These are phyloP conservation scores for Camelina neglecta DNA, from an alignment of 345 rosid genomes.

Conservation along the genomic window DNA sequence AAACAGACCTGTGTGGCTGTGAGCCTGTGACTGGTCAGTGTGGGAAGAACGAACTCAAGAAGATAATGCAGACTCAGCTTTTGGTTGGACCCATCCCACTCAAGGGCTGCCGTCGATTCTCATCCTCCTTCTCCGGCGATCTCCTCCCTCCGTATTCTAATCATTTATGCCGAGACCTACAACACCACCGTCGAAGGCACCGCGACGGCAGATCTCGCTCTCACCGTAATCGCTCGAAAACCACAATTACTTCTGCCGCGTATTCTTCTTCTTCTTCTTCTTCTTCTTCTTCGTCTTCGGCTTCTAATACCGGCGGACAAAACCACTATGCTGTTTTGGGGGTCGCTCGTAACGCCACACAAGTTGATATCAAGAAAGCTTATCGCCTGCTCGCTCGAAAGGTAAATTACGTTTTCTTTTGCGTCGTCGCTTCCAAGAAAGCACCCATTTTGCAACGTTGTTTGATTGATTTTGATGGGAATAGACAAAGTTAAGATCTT, in stretches of 20 bases:
- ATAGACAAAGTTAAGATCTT: not conserved
- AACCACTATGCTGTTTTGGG: constrained; percentile 81
- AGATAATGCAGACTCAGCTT: constrained; percentile 65
- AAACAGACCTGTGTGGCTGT: not conserved
- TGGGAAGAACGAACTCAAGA: not conserved
- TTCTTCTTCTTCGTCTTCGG: constrained; percentile 14
- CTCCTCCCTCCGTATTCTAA: constrained; percentile 18
- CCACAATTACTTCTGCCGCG: constrained; percentile 38
- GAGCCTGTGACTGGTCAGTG: constrained; percentile 18
- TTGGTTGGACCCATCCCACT: constrained; percentile 72
- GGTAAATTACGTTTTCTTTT: constrained; percentile 47
- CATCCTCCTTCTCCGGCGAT: constrained; percentile 37
- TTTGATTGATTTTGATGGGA: not conserved
- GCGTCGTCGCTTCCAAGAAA: no score
- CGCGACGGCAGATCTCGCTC: constrained; percentile 29
- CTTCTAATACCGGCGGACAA: constrained; percentile 51
- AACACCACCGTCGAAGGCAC: constrained; percentile 30
- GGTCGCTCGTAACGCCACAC: constrained; percentile 59
- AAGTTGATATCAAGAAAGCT: constrained; percentile 74
- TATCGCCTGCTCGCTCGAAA: constrained; percentile 89
- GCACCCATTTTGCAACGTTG: not conserved
- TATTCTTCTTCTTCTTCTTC: constrained; percentile 33
- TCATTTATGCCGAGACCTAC: constrained; percentile 19
- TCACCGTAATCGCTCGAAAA: constrained; percentile 47
- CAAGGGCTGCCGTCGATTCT: constrained; percentile 48